These are phyloP conservation scores for Xylaria sp. DNA, from an alignment of 2,329 filamentous ascomycete genomes.

Conservation along the genomic window DNA sequence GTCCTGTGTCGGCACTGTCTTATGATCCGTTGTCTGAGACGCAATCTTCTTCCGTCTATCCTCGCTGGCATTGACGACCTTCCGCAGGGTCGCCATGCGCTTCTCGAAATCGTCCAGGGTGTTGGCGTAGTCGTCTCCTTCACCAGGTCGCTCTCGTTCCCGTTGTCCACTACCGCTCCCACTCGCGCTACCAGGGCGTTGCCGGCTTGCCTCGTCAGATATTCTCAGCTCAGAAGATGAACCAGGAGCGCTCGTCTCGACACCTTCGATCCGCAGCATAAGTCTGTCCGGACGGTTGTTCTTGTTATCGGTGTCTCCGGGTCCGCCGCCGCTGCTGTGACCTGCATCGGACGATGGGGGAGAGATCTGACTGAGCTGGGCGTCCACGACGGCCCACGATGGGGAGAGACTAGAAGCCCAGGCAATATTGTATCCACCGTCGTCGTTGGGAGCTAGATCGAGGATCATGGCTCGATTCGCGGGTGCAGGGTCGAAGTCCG, in stretches of 20 bases:
- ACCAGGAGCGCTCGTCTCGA: slow-evolving; percentile 51
- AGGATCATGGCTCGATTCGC: slow-evolving; percentile 63
- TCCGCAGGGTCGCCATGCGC: slow-evolving; percentile 65
- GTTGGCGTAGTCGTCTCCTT: slow-evolving; percentile 59
- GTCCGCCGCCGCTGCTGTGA: slow-evolving; percentile 50
- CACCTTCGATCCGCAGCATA: slow-evolving; percentile 72
- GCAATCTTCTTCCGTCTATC: slow-evolving; percentile 53
- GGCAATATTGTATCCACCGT: slow-evolving; percentile 64
- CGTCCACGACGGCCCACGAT: slow-evolving; percentile 72
- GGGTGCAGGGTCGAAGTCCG: slow-evolving; percentile 44
- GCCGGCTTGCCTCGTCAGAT: slow-evolving; percentile 44
- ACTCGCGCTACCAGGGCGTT: slow-evolving; percentile 43
- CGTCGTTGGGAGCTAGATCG: slow-evolving; percentile 59
- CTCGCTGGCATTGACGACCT: slow-evolving; percentile 63
- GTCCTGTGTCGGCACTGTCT: slow-evolving; percentile 13
- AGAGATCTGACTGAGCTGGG: slow-evolving; percentile 57
- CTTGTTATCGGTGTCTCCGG: slow-evolving; percentile 35
- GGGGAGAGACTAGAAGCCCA: slow-evolving; percentile 77
- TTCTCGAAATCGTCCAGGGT: slow-evolving; percentile 68
- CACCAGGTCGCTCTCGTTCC: slow-evolving; percentile 44
- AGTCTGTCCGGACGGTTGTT: slow-evolving; percentile 54
- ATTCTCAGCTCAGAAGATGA: slow-evolving; percentile 52
- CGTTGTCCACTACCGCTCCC: slow-evolving; percentile 47
- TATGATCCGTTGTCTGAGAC: slow-evolving; percentile 32
- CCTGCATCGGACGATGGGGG: slow-evolving; percentile 48